Evolutionary conservation across 176 grass and related monocot genomes (phyloP).

Genomic region (Panicum miliaceum): DNA sequence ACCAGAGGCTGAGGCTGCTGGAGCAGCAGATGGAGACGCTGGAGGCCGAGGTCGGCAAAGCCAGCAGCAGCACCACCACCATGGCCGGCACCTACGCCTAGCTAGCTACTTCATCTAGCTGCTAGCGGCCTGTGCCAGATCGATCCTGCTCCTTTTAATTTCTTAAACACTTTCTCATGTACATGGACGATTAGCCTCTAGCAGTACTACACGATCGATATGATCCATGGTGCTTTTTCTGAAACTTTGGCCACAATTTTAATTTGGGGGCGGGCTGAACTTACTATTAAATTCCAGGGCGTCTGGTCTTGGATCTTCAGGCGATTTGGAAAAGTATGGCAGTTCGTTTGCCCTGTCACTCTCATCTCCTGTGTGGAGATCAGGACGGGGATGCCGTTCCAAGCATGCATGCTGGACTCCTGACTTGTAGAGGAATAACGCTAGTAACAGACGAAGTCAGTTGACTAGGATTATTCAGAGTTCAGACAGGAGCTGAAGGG

Average conservation of each 20-base stretch:
- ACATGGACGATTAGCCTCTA: neutral
- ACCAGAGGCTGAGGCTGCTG: conserved; percentile 66
- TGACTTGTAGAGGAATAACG: conserved; percentile 9
- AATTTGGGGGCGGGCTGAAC: neutral
- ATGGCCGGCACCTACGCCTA: neutral
- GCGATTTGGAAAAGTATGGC: conserved; percentile 18
- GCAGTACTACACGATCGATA: neutral
- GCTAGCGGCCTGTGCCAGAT: neutral
- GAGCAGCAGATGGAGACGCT: conserved; percentile 88
- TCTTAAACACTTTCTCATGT: neutral
- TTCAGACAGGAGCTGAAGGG: conserved; percentile 4
- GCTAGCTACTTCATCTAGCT: neutral
- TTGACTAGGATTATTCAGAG: neutral
- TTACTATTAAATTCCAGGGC: neutral
- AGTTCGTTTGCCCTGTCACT: conserved; percentile 6
- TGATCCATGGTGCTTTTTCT: neutral
- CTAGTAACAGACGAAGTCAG: neutral
- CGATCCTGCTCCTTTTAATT: neutral
- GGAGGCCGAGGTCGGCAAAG: conserved; percentile 75
- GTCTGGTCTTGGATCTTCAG: neutral
- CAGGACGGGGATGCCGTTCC: conserved; percentile 4
- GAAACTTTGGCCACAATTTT: neutral
- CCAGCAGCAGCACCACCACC: conserved; percentile 37
- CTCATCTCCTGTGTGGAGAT: conserved; percentile 24
- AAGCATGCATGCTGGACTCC: conserved; percentile 37